Evolutionary conservation across 2,329 filamentous ascomycete genomes (phyloP), one percentile per base, ranked within the genome.

Genomic region (Zasmidium citrigriseum): DNA sequence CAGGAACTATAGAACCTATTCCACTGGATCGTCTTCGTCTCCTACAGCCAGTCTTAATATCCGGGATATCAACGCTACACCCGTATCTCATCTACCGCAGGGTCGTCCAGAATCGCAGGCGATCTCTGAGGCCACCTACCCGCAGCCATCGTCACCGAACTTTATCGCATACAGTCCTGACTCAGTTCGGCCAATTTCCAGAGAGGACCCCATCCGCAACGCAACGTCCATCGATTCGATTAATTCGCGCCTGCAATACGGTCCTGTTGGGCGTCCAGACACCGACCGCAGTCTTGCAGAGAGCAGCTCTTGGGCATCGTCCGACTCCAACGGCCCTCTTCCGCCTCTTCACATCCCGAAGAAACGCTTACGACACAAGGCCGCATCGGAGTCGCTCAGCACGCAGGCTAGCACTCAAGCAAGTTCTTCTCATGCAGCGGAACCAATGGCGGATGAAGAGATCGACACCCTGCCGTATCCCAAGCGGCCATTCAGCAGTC

Each of bases 321-420:
- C 55, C 50, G 57, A 54, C 4, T 66, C 67, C 10, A 57, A 60
- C 48, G 70, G 69, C 45, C 68, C 68, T 12, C 61, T 72, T 10
- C 68, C 71, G 27, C 66, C 70, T n/a, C 57, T 75, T n/a, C 61
- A 67, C 21, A 64, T 74, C 18, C 67, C 72, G 4, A 69, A 66
- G 55, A 73, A 70, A 57, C 64, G 70, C 59, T 55, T 64, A 27
- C 64, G 62, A 22, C 64, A 70, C 50, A 67, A 62, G 44, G 61
- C 60, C 46, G 60, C 54, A 18, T 60, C 60, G n/a, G 54, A 59
- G 41, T 68, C 68, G 52, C 62, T 65, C 18, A 54, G 58, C 51
- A 63, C 64, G 10, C 56, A 55, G 24, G 54, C 59, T 34, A 55
- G 57, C 23, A 54, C 59, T 29, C 59, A 57, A 41, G 57, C 61